Evolutionary conservation across 805 yeast genomes (phyloP).

Genomic region (Nematodospora valgi): DNA sequence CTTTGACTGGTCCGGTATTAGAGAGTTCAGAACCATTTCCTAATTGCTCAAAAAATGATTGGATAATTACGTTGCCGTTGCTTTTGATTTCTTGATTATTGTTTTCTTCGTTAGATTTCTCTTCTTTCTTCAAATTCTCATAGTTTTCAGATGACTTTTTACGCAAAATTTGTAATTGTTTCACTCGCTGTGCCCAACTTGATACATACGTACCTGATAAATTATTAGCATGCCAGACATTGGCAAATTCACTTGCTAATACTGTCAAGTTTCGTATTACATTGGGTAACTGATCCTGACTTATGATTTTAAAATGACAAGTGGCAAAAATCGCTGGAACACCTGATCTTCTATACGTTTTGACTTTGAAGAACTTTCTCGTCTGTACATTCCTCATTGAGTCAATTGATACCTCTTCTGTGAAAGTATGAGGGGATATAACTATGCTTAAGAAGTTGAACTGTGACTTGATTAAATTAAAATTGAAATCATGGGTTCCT

Average conservation of each 20-base stretch:
- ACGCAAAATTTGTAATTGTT: constrained; percentile 43
- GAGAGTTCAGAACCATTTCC: neutral
- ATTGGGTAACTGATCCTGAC: constrained; percentile 54
- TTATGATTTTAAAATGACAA: constrained; percentile 68
- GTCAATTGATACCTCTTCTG: constrained; percentile 4
- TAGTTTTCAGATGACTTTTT: constrained; percentile 26
- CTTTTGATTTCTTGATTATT: neutral
- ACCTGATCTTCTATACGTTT: constrained; percentile 60
- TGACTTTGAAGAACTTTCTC: constrained; percentile 48
- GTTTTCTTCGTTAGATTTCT: constrained; percentile 2
- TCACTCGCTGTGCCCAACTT: constrained; percentile 67
- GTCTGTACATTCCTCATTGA: constrained; percentile 7
- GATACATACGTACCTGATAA: constrained; percentile 46
- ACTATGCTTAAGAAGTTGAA: constrained; percentile 82
- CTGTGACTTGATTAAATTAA: constrained; percentile 70
- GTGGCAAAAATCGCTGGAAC: constrained; percentile 77
- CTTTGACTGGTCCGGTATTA: neutral
- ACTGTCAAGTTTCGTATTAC: constrained; percentile 66
- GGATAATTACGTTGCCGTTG: constrained; percentile 20
- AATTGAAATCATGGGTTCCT: constrained; percentile 52
- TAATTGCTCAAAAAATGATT: constrained; percentile 21
- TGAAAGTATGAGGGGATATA: constrained; percentile 55
- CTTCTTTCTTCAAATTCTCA: constrained; percentile 20
- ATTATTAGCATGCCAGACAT: constrained; percentile 60
- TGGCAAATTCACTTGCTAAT: constrained; percentile 68